These are phyloP conservation scores for Zoysia pacifica DNA, from an alignment of 176 grass and related monocot genomes.

Conservation along the genomic window DNA sequence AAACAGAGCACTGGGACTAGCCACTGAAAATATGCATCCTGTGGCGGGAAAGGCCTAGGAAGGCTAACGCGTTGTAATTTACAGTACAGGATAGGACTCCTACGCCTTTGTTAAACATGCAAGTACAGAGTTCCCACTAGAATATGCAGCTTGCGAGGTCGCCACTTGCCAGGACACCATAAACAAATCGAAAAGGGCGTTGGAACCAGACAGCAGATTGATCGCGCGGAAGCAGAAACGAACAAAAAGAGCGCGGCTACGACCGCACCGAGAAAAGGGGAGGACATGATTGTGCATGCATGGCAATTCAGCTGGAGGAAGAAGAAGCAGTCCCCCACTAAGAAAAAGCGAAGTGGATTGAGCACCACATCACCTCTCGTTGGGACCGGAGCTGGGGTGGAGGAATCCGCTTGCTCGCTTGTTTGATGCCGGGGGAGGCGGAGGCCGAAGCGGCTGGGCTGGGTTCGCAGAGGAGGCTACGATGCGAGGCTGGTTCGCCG, in stretches of 20 bases:
- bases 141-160: conserved; percentile 12
- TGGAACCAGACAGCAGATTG: conserved; percentile 8
- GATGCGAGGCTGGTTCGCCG: conserved; percentile 6
- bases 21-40: background rate
- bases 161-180: background rate
- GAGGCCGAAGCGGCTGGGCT: conserved; percentile 21
- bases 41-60: background rate
- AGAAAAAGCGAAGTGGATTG: conserved; percentile 18
- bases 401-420: background rate
- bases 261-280: background rate
- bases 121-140: background rate
- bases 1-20: conserved; percentile 18
- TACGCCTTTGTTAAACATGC: conserved; percentile 26
- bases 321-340: background rate
- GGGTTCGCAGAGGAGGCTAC: background rate
- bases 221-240: conserved; percentile 42
- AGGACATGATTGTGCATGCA: conserved; percentile 35
- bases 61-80: background rate
- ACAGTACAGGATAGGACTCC: background rate
- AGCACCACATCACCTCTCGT: conserved; percentile 44
- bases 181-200: conserved; percentile 35
- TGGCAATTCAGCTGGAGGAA: background rate
- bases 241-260: conserved; percentile 38
- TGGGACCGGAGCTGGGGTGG: background rate
- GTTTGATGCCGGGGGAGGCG: background rate